Percentiles rank a stretch among this genome's conserved stretches.
Conservation (phyloP, 805 yeast species). For the Suhomyces sp. region DNA sequence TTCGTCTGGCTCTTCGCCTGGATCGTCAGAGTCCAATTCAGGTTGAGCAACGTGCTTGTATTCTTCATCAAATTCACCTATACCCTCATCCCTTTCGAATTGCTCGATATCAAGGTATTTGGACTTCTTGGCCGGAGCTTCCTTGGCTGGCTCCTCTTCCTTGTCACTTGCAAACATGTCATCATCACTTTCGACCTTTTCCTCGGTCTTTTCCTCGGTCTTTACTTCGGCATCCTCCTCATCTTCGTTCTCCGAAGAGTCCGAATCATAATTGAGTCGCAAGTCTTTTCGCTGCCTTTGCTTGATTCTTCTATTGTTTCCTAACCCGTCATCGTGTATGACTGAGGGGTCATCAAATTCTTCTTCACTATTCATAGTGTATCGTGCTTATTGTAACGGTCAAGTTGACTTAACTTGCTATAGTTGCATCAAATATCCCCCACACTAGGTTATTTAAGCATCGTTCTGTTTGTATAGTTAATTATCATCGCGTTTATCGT, state of each 20-base stretch:
- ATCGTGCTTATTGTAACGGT: neutral
- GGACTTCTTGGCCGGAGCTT: constrained; percentile 9
- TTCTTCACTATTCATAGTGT: neutral
- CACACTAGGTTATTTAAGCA: neutral
- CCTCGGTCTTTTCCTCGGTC: constrained; percentile 5
- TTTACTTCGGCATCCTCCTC: neutral
- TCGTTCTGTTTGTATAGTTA: neutral
- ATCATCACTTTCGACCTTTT: constrained; percentile 23
- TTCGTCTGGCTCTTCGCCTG: constrained; percentile 10
- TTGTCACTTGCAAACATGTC: constrained; percentile 43
- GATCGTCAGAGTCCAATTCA: constrained; percentile 8
- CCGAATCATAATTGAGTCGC: constrained; percentile 23
- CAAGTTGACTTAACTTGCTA: neutral
- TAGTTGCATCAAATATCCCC: neutral
- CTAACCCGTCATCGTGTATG: constrained; percentile 9
- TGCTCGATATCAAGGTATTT: constrained; percentile 31
- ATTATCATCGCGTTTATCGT: neutral
- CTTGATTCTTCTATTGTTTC: constrained; percentile 11
- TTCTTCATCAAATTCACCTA: constrained; percentile 23
- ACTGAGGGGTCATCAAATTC: constrained; percentile 2
- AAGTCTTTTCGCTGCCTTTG: constrained; percentile 14
- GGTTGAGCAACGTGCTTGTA: constrained; percentile 3
- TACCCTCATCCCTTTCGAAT: constrained; percentile 26
- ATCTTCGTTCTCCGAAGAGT: constrained; percentile 18
- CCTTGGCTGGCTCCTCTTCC: constrained; percentile 7